These are phyloP conservation scores for Blumeria graminis DNA, from an alignment of 2,329 filamentous ascomycete species.

Conservation along the genomic window DNA sequence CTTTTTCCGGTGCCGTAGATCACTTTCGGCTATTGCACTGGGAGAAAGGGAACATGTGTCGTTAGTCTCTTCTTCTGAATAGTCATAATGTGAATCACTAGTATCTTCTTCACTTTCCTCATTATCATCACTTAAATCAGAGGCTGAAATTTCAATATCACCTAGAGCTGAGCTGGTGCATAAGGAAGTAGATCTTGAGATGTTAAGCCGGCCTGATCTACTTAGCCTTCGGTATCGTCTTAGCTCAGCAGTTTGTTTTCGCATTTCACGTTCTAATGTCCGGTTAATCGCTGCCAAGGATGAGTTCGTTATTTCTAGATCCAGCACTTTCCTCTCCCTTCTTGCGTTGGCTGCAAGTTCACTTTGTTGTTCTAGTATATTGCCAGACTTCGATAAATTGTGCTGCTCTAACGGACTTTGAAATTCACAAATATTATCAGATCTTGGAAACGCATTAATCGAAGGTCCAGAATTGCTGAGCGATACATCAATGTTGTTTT, in stretches of 20 bases:
- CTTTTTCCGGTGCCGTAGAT: conserved; percentile 33
- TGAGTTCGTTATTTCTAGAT: conserved; percentile 89
- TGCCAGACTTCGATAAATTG: conserved; percentile 20
- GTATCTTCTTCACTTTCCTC: conserved; percentile 21
- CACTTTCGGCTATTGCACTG: conserved; percentile 18
- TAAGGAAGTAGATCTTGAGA: conserved; percentile 24
- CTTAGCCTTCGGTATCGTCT: conserved; percentile 70
- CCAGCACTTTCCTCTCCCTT: conserved; percentile 80
- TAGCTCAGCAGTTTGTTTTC: conserved; percentile 74
- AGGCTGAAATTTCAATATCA: conserved; percentile 16
- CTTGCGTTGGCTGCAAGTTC: conserved; percentile 73
- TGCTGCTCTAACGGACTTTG: conserved; percentile 23
- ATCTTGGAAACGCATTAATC: neutral
- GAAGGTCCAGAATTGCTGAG: conserved; percentile 2
- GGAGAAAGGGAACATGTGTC: conserved; percentile 16
- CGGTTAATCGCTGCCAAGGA: conserved; percentile 88
- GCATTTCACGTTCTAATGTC: conserved; percentile 70
- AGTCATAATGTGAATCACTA: conserved; percentile 22
- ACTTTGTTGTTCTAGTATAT: conserved; percentile 34
- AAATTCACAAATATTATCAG: conserved; percentile 2
- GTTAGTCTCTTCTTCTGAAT: conserved; percentile 23
- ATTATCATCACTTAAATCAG: conserved; percentile 27
- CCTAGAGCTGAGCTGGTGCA: conserved; percentile 21
- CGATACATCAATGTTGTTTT: conserved; percentile 5
- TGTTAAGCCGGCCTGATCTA: conserved; percentile 49